Base-by-base conservation (phyloP, 2,329 filamentous ascomycete species). In the Septoria petroselini region DNA sequence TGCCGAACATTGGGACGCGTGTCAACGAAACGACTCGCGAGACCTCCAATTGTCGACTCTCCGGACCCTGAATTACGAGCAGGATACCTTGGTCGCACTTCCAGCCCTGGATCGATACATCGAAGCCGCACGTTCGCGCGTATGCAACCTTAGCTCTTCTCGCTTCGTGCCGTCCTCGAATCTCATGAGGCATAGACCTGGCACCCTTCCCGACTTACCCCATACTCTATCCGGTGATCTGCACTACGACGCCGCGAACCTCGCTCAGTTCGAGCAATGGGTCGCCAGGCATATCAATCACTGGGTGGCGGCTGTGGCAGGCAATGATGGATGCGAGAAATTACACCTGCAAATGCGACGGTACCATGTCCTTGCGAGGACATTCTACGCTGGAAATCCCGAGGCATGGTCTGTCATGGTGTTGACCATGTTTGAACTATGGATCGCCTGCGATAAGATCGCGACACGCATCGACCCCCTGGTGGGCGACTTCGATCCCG, bases 391-490 rank as follows among this genome's bases (percentile, higher is more conserved):
- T 14, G 35, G 29, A 5, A 52, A 52, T 14, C 39, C 50, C 0
- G 50, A 52, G 33, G 40, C 29, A 17, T 23, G 39, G 9, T 52
- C 50, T 12, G 49, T 65, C 1, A 72, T 78, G 57, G 64, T 85
- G 0, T 68, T 86, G 1, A 72, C 67, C 6, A 27, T 80, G 0
- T 74, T 85, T 60, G 76, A 80, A 41, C 55, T 83, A 0, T 87
- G 82, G 83, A 62, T 77, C 2, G 58, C 62, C 1, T 73, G 85
- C 62, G 83, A 87, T 54, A 59, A 67, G 11, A 63, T 61, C 14
- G 75, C 76, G 0, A 65, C 71, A 0, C 9, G 37, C 0, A 53
- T 53, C 0, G 80, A 71, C 38, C 74, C 76, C 0, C 61, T 84
- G 0, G 65, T 87, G 0, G 25, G 42, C 0, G 65, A 78, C 0